Evolutionary conservation across 2,329 filamentous ascomycete genomes (phyloP), one percentile per base, ranked within the genome.

Genomic region (Sphaerulina vaccinii): DNA sequence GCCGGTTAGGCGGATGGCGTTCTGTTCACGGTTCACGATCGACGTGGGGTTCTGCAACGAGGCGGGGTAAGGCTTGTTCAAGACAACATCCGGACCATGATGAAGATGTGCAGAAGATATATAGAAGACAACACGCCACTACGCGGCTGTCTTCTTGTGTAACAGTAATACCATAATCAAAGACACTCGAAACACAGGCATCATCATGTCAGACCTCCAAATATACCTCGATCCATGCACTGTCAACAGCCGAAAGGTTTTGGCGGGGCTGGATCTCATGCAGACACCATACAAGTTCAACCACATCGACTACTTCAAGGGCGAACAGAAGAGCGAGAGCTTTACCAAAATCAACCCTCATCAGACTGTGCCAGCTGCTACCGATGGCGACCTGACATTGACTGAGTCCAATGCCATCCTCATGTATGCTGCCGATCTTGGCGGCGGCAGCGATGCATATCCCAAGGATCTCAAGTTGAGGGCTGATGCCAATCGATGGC

Each of bases 391-490:
- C 43, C 52, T 73, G 47, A 62, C 59, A n/a, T 52, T 74, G 18
- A 74, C 71, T 7, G 72, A 74, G 53, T 72, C 69, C 46, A 73
- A 74, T 53, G 69, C 72, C 16, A 74, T 75, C 49, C 54, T 74
- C 35, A 65, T 67, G 54, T 74, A 74, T 53, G 70, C 67, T 32
- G 71, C 71, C 15, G 72, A 75, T 35, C 51, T 62, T 19, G 54
- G 52, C 35, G 62, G 60, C 3, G 61, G 27, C 40, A 51, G 56
- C 51, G 61, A 63, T 3, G 64, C 68, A 32, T 75, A 73, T 49
- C 71, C 72, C 1, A 69, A 67, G 41, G 71, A 74, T 50, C 56
- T 68, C 23, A 71, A 72, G 56, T 44, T 65, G 42, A 69, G 72
- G 18, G 70, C 70, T 9, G 59, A 69, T 15, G 61, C 72, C 52